These are phyloP conservation scores for Cladophialophora immunda DNA, from an alignment of 2,329 filamentous ascomycete species.

Conservation along the genomic window DNA sequence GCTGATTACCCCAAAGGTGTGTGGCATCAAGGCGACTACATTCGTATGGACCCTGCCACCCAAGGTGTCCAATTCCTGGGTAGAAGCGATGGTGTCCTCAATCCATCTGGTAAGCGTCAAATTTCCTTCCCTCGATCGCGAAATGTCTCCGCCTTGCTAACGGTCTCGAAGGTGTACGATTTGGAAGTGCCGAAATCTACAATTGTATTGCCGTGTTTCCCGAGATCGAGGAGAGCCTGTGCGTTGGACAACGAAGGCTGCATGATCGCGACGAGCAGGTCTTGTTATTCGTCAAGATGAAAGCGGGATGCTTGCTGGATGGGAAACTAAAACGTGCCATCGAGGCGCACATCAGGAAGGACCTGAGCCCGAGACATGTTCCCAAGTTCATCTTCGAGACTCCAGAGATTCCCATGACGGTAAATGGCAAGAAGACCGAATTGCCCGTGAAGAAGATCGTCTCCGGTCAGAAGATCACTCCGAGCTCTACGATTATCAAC, in stretches of 20 bases:
- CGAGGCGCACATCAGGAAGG: conserved; percentile 69
- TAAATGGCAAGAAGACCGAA: conserved; percentile 86
- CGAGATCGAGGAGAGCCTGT: conserved; percentile 74
- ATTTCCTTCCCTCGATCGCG: too few relatives aligned
- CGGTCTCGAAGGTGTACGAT: conserved; percentile 72
- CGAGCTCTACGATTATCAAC: conserved; percentile 78
- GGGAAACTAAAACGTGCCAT: conserved; percentile 63
- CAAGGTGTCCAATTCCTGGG: conserved; percentile 22
- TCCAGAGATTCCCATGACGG: conserved; percentile 79
- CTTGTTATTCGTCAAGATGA: conserved; percentile 67
- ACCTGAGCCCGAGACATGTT: conserved; percentile 76
- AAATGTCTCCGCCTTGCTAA: too few relatives aligned
- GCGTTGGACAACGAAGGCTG: conserved; percentile 79
- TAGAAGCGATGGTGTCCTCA: conserved; percentile 53
- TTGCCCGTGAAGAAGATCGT: conserved; percentile 71
- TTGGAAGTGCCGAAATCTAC: conserved; percentile 94
- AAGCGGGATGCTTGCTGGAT: conserved; percentile 55
- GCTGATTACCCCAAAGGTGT: conserved; percentile 4
- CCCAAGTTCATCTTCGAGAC: conserved; percentile 81
- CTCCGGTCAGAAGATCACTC: conserved; percentile 69
- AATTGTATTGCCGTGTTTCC: conserved; percentile 65
- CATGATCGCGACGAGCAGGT: conserved; percentile 65
- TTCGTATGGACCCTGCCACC: conserved; percentile 15
- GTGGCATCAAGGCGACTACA: conserved; percentile 72
- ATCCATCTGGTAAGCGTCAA: conserved; percentile 49